A percentile compares a stretch with the other conserved stretches of the same genome.
These are phyloP conservation scores for Mycena sp. DNA, from an alignment of 1,284 basidiomycete species.

Conservation along the genomic window DNA sequence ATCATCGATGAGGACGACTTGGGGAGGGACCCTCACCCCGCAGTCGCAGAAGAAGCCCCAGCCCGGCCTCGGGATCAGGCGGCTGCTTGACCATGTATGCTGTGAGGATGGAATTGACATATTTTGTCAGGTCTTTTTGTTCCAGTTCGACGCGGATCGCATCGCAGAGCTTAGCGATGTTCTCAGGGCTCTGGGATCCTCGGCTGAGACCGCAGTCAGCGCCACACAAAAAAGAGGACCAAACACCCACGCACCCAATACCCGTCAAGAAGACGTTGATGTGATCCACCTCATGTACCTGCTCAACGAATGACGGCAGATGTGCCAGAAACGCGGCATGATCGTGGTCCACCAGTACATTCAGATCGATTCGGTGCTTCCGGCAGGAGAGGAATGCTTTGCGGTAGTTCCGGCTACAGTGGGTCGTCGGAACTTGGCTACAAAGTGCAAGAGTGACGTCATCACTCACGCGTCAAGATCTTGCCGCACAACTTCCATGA, in stretches of 20 bases:
- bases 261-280: conserved; percentile 93
- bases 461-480: conserved; percentile 76
- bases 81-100: conserved; percentile 94
- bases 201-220: conserved; percentile 53
- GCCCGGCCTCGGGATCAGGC: conserved; percentile 89
- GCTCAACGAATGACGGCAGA: conserved; percentile 79
- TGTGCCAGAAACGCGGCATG: conserved; percentile 72
- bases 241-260: conserved; percentile 68
- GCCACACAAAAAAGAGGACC: not conserved
- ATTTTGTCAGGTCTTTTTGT: conserved; percentile 76
- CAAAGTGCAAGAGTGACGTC: not conserved
- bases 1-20: not conserved
- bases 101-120: conserved; percentile 92
- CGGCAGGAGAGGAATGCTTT: conserved; percentile 92
- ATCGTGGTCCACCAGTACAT: conserved; percentile 86
- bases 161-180: conserved; percentile 83
- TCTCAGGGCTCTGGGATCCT: conserved; percentile 61
- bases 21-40: conserved; percentile 63
- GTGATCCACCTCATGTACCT: conserved; percentile 91
- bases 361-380: conserved; percentile 94
- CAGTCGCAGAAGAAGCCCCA: conserved; percentile 81
- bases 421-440: not conserved
- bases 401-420: conserved; percentile 71
- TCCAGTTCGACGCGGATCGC: conserved; percentile 81
- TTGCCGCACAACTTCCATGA: conserved; percentile 82